Evolutionary conservation across 495 filamentous ascomycete species (phyloP).

Genomic region (Trichoderma erinaceum): DNA sequence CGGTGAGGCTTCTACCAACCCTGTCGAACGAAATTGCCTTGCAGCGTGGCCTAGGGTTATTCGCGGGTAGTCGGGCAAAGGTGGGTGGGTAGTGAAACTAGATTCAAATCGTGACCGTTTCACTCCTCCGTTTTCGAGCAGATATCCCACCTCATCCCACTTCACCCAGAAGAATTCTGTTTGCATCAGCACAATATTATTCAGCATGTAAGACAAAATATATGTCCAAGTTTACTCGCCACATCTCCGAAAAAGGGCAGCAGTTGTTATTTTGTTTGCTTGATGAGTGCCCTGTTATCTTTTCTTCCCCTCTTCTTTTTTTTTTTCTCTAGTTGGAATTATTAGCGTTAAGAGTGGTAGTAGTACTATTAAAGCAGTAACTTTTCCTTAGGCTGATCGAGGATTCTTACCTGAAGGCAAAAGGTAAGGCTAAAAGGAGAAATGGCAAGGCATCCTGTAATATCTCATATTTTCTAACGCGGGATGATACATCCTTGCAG

Average conservation of each 20-base stretch:
- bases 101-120: neutral
- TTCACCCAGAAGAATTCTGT: too few species aligned
- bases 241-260: too few species aligned
- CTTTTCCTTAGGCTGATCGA: neutral
- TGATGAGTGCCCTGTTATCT: too few species aligned
- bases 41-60: neutral
- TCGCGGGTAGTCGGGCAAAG: slow-evolving; percentile 8
- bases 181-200: too few species aligned
- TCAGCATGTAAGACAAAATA: too few species aligned
- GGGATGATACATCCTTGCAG: neutral
- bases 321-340: too few species aligned
- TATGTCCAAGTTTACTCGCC: too few species aligned
- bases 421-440: slow-evolving; percentile 5
- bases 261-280: too few species aligned
- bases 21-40: neutral
- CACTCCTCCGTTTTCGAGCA: neutral
- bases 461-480: slow-evolving; percentile 4
- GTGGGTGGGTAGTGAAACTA: neutral
- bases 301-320: too few species aligned
- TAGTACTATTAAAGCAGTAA: neutral
- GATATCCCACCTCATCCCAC: neutral
- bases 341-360: neutral
- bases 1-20: neutral
- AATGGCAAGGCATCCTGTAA: neutral
- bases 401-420: neutral